Evolutionary conservation across 306 rosid genomes (phyloP).

Genomic region (Cucurbita pepo): DNA sequence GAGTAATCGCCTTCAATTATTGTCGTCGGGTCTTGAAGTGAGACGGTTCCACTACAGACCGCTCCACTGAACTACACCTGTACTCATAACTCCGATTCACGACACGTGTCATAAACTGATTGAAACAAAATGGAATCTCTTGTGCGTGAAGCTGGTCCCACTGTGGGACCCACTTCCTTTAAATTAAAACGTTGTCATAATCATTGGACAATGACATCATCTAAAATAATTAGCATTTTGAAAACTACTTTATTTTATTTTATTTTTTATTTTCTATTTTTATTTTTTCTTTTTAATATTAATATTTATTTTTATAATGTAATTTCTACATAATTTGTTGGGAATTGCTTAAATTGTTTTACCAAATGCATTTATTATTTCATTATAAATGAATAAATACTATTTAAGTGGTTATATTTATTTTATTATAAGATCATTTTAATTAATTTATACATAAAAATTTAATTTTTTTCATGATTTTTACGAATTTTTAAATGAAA

Average conservation of each 20-base stretch:
- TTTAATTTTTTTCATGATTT: too few relatives aligned
- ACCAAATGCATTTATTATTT: neutral
- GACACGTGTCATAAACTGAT: neutral
- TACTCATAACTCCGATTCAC: too few relatives aligned
- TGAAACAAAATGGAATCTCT: constrained; percentile 3
- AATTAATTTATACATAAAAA: too few relatives aligned
- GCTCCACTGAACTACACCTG: neutral
- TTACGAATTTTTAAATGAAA: too few relatives aligned
- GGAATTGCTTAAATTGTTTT: neutral
- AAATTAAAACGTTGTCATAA: neutral
- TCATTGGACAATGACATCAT: constrained; percentile 9
- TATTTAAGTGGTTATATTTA: neutral
- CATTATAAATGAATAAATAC: neutral
- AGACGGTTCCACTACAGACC: neutral
- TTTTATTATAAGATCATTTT: too few relatives aligned
- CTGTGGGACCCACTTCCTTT: neutral
- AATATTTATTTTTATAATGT: neutral
- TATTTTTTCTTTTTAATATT: too few relatives aligned
- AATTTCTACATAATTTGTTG: neutral
- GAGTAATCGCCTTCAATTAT: constrained; percentile 3
- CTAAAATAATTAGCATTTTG: neutral
- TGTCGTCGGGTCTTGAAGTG: neutral
- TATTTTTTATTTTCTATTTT: neutral
- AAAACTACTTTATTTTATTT: neutral
- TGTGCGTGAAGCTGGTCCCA: neutral